Evolutionary conservation across 169 alveolate species (phyloP), one percentile per base, ranked within the genome.

Genomic region (Cryptosporidium sp.): DNA sequence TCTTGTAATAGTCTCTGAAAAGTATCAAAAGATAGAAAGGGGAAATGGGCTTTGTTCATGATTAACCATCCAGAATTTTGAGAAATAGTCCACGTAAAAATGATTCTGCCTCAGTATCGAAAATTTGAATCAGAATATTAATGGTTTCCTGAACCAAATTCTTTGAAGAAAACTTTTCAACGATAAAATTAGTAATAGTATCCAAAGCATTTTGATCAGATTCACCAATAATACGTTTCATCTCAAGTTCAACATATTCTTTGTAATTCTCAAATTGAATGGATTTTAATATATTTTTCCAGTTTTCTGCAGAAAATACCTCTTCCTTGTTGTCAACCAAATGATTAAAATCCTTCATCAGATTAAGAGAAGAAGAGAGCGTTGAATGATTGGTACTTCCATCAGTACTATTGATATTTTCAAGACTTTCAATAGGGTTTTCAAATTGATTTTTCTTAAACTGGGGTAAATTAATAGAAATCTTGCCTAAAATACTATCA

Each of bases 181-280:
- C 14, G 8, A 80, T 35, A 48, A 80, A 80, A 45, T 65, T 58
- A 8, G 45, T 50, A 61, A 80, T 80, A 23, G 75, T 80, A 35
- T 80, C 65, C 43, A 80, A 48, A n/a, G 89, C 89, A 18, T 45
- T 52, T 45, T n/a, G 48, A 62, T 80, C 89, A 16, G 70, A 48
- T 9, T 45, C 68, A 9, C 89, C 89, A 48, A 80, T 80, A 37
- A 80, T 80, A 37, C 37, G 69, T 80, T 37, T 41, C 89, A 80
- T 80, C 21, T 80, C 80, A 14, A 61, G 51, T 18, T 29, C 26
- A 9, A 80, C 29, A 33, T 62, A 80, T 14, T 65, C 41, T 29
- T 18, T 62, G 48, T 62, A 80, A 26, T 37, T 29, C n/a, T 80
- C 65, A 61, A 80, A 29, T 10, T 62, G 18, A 3, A 37, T 39